Evolutionary conservation across 768 basidiomycete species (phyloP).

Genomic region (Candolleomyces eurysporus): DNA sequence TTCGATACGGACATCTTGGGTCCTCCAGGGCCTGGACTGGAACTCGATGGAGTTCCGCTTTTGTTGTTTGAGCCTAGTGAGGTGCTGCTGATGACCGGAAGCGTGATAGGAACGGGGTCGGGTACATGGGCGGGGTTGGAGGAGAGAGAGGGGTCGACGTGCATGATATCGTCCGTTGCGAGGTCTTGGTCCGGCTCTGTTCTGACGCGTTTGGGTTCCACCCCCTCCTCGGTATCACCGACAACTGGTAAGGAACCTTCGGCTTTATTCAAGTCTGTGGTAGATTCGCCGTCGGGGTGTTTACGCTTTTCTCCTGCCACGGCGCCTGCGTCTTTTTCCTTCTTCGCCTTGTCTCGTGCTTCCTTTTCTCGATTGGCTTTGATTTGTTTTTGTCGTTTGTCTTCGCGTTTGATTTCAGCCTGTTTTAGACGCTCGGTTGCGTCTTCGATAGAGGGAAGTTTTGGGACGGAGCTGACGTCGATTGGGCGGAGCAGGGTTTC

Average conservation of each 20-base stretch:
- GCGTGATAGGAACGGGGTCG: background rate
- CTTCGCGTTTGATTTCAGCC: conserved; percentile 74
- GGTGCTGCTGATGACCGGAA: background rate
- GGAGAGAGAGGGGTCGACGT: background rate
- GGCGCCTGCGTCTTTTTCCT: conserved; percentile 14
- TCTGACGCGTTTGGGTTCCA: conserved; percentile 6
- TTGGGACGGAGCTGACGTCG: conserved; percentile 65
- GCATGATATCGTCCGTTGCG: background rate
- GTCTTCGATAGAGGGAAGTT: conserved; percentile 50
- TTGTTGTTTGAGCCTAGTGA: background rate
- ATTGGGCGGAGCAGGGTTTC: conserved; percentile 88
- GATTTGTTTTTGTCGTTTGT: conserved; percentile 81
- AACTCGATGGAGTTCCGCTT: background rate
- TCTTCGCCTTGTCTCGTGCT: conserved; percentile 15
- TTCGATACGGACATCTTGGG: conserved; percentile 60
- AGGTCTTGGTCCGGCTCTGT: background rate
- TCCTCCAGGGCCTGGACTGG: background rate
- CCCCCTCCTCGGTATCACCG: conserved; percentile 5
- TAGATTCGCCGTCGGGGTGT: background rate
- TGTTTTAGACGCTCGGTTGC: conserved; percentile 68
- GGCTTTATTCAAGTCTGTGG: too few relatives aligned
- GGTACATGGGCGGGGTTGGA: background rate
- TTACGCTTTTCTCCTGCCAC: conserved; percentile 15
- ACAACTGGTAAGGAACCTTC: background rate
- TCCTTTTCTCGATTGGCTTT: conserved; percentile 42